Percentiles rank a stretch among this genome's conserved stretches.
These are phyloP conservation scores for Cicer yamashitae DNA, from an alignment of 306 rosid genomes.

Conservation along the genomic window DNA sequence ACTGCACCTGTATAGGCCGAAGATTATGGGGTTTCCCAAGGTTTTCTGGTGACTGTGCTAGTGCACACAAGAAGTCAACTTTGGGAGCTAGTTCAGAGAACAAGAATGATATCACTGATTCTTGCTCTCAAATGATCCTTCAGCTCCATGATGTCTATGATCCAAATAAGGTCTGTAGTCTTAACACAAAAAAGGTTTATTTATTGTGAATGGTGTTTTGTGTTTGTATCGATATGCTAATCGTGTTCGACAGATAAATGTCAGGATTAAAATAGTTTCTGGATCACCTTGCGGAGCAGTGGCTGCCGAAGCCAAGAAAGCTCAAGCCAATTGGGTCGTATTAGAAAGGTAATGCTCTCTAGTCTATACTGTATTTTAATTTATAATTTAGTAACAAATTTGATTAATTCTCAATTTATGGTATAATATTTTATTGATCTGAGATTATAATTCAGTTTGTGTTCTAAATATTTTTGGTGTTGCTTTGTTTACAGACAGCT, in stretches of 20 bases:
- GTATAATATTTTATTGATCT: constrained; percentile 23
- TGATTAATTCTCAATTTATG: not conserved
- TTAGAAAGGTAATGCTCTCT: constrained; percentile 77
- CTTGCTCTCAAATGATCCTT: constrained; percentile 98
- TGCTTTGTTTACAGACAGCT: constrained; percentile 68
- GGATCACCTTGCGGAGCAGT: constrained; percentile 93
- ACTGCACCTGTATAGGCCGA: constrained; percentile 62
- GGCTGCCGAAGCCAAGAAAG: constrained; percentile 85
- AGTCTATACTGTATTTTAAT: constrained; percentile 28
- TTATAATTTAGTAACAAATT: not conserved
- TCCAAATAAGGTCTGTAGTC: constrained; percentile 75
- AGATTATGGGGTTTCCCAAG: constrained; percentile 91
- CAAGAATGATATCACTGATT: constrained; percentile 79
- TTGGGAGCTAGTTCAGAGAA: constrained; percentile 69
- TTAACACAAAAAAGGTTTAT: constrained; percentile 10
- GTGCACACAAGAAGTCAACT: constrained; percentile 60
- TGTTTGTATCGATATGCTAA: constrained; percentile 27
- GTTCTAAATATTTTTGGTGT: constrained; percentile 27
- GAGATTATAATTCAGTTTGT: constrained; percentile 14
- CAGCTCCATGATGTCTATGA: constrained; percentile 98
- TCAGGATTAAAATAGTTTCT: constrained; percentile 82
- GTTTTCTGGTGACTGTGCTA: constrained; percentile 96
- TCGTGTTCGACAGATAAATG: constrained; percentile 70
- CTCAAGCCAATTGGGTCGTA: constrained; percentile 88
- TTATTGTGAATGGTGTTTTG: not conserved